These are phyloP conservation scores for Cutaneotrichosporon sp. DNA, from an alignment of 1,284 basidiomycete species.

Conservation along the genomic window DNA sequence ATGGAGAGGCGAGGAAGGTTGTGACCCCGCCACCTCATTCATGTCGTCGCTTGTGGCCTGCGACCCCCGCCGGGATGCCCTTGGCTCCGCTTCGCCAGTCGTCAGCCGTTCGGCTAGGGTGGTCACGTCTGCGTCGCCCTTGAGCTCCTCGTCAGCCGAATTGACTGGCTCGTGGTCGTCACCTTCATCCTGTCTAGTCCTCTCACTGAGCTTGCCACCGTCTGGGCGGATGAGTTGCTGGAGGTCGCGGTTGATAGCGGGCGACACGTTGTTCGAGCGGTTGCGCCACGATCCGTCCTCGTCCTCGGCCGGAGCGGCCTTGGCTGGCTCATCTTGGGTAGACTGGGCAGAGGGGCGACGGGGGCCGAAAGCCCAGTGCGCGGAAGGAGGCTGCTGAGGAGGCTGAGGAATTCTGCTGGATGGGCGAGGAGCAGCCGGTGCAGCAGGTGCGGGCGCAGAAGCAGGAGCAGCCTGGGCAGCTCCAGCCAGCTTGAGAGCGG, in stretches of 20 bases:
- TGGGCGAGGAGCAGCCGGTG: background rate
- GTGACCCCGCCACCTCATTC: constrained; percentile 1
- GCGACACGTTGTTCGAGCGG: background rate
- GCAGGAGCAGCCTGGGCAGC: background rate
- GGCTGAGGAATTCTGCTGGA: background rate
- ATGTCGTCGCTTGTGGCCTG: constrained; percentile 2
- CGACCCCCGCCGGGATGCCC: constrained; percentile 4
- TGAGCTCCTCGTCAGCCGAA: constrained; percentile 9
- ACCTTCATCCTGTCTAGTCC: constrained; percentile 7
- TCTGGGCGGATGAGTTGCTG: background rate
- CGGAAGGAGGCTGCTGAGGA: background rate
- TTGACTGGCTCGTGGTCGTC: constrained; percentile 7
- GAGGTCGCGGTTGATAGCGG: background rate
- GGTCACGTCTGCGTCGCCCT: constrained; percentile 2
- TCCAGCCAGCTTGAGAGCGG: background rate
- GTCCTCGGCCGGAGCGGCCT: background rate
- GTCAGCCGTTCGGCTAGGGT: constrained; percentile 3
- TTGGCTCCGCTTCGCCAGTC: constrained; percentile 6
- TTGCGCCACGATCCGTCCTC: background rate
- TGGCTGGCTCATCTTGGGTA: background rate
- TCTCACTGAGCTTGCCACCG: constrained; percentile 3
- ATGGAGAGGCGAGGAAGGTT: background rate
- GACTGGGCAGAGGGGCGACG: background rate
- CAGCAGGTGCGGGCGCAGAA: background rate
- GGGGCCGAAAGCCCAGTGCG: constrained; percentile 1